Evolutionary conservation across 1,284 basidiomycete genomes (phyloP).

Genomic region (Microbotryum lychnidis-dioicae): DNA sequence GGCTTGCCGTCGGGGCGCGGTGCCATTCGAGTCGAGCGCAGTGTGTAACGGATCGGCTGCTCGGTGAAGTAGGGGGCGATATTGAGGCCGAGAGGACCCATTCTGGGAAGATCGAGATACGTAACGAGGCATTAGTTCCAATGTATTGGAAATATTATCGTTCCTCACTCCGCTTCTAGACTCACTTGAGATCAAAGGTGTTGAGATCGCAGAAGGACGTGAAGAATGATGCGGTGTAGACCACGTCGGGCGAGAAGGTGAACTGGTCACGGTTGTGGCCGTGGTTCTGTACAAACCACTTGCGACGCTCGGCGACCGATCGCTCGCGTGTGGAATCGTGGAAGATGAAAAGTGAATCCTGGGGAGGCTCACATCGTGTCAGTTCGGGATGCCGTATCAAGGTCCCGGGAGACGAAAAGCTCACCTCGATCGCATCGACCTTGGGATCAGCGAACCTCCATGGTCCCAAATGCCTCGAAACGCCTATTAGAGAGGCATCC

Average conservation of each 20-base stretch:
- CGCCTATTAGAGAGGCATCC: neutral
- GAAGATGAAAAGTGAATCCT: constrained; percentile 44
- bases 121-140: neutral
- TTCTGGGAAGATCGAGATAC: neutral
- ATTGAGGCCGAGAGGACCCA: constrained; percentile 29
- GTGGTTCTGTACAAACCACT: constrained; percentile 37
- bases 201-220: constrained; percentile 34
- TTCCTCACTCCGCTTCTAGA: neutral
- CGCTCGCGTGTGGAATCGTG: constrained; percentile 36
- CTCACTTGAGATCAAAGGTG: constrained; percentile 29
- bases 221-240: constrained; percentile 31
- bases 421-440: constrained; percentile 40
- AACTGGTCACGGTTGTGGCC: constrained; percentile 37
- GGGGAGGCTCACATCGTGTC: neutral
- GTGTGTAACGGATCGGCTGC: constrained; percentile 44
- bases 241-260: constrained; percentile 38
- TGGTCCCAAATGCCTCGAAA: constrained; percentile 35
- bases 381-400: neutral
- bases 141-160: too few species aligned
- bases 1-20: constrained; percentile 20
- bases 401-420: neutral
- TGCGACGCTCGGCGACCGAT: constrained; percentile 39
- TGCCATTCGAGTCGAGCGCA: constrained; percentile 36
- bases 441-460: constrained; percentile 41
- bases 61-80: constrained; percentile 32